A percentile compares a stretch with the other conserved stretches of the same genome.
These are phyloP conservation scores for Botrytis paeoniae DNA, from an alignment of 2,329 filamentous ascomycete species.

Conservation along the genomic window DNA sequence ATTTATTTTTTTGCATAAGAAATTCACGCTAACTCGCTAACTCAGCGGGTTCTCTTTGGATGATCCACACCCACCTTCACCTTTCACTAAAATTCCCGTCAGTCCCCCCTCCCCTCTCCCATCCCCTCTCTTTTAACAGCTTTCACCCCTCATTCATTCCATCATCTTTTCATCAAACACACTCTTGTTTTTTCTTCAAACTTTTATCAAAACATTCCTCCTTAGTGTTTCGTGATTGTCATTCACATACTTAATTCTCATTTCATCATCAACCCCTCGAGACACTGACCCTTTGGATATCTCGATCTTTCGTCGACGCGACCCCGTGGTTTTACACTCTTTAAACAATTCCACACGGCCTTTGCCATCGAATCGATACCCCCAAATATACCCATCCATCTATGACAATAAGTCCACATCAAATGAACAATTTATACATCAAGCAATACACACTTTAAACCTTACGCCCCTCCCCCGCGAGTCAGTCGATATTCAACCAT, in stretches of 20 bases:
- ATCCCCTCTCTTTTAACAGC: slow-evolving; percentile 29
- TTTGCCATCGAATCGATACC: slow-evolving; percentile 40
- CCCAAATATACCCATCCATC: slow-evolving; percentile 41
- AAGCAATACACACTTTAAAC: slow-evolving; percentile 66
- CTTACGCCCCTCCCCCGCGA: slow-evolving; percentile 49
- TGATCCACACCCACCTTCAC: slow-evolving; percentile 2
- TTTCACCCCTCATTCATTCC: slow-evolving; percentile 30
- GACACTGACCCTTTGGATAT: neutral
- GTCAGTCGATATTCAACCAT: slow-evolving; percentile 41
- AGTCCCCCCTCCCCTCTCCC: slow-evolving; percentile 28
- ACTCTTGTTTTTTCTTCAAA: slow-evolving; percentile 24
- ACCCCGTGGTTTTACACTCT: slow-evolving; percentile 28
- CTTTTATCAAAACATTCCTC: neutral
- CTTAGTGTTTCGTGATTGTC: slow-evolving; percentile 3
- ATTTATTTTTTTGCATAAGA: neutral
- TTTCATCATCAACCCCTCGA: neutral
- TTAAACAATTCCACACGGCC: slow-evolving; percentile 32
- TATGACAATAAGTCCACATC: slow-evolving; percentile 54
- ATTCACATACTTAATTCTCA: neutral
- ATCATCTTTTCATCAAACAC: slow-evolving; percentile 28
- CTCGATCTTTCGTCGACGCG: slow-evolving; percentile 14
- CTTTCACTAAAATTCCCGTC: slow-evolving; percentile 19
- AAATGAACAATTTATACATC: slow-evolving; percentile 51
- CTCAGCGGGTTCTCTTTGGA: slow-evolving; percentile 2
- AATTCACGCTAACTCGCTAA: slow-evolving; percentile 1